phyloP scores from a whole-genome alignment of 345 rosid genomes.

The Arabidopsis thaliana region DNA sequence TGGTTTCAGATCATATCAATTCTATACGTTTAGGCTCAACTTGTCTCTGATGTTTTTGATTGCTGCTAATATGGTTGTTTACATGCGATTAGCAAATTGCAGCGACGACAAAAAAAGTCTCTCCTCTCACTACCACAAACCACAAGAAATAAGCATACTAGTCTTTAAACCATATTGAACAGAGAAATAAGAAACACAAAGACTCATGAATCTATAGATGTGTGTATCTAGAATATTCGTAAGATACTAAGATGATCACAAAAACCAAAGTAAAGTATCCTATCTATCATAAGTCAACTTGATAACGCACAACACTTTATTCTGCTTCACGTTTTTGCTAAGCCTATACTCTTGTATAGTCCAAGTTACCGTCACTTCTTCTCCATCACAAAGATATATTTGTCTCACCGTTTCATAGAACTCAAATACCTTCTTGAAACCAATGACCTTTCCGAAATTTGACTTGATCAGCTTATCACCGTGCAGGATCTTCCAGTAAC shows the following conservation, averaged over 20 bases:
- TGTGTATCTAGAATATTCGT: too few species aligned
- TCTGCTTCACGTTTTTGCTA: background rate
- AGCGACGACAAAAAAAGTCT: too few species aligned
- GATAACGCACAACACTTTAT: background rate
- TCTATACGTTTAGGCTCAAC: too few species aligned
- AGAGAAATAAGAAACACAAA: too few species aligned
- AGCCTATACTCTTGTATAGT: constrained; percentile 4
- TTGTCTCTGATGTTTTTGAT: too few species aligned
- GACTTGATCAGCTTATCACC: background rate
- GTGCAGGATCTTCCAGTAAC: constrained; percentile 16
- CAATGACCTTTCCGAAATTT: background rate
- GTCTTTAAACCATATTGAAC: too few species aligned
- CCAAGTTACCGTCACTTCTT: background rate
- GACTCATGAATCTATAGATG: too few species aligned
- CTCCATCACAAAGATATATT: background rate
- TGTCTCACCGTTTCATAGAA: background rate
- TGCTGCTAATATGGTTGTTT: too few species aligned
- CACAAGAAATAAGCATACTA: too few species aligned
- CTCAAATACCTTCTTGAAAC: constrained; percentile 25
- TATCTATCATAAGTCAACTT: background rate
- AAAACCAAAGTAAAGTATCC: background rate
- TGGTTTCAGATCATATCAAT: too few species aligned
- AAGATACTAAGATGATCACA: background rate
- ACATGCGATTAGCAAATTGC: too few species aligned
- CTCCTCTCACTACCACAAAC: too few species aligned